phyloP scores from a whole-genome alignment of 257 asterid species.

The Ilex aquifolium region DNA sequence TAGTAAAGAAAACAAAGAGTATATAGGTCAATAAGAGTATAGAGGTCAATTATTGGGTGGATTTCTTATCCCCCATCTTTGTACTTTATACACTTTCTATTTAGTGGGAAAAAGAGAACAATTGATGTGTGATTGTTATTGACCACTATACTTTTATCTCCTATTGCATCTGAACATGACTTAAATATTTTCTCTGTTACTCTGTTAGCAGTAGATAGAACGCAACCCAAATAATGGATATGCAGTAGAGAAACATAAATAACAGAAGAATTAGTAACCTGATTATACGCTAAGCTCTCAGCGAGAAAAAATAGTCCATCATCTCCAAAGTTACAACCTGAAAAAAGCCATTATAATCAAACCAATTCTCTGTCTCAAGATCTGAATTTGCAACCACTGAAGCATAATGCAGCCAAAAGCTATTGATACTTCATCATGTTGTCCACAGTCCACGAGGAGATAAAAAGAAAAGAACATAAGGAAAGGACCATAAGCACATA shows the following conservation, averaged over 20 bases:
- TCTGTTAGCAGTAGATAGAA: too few relatives aligned
- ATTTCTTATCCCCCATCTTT: too few relatives aligned
- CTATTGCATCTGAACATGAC: too few relatives aligned
- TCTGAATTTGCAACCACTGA: not conserved
- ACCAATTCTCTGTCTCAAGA: conserved; percentile 13
- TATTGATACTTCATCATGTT: not conserved
- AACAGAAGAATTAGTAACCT: conserved; percentile 32
- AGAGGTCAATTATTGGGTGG: too few relatives aligned
- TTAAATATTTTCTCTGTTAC: too few relatives aligned
- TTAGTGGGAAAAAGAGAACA: too few relatives aligned
- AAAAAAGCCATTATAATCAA: conserved; percentile 31
- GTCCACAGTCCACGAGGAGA: not conserved
- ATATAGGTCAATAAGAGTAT: not conserved
- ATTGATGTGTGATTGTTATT: too few relatives aligned
- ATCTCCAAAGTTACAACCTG: conserved; percentile 88
- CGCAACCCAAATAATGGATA: not conserved
- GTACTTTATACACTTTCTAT: too few relatives aligned
- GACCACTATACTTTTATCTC: too few relatives aligned
- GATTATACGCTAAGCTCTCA: conserved; percentile 91
- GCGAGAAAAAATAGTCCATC: conserved; percentile 90
- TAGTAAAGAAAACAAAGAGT: conserved; percentile 12
- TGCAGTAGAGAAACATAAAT: not conserved
- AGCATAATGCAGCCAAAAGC: not conserved
- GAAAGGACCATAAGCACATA: not conserved
- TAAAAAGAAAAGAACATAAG: not conserved